Percentiles rank a stretch among this genome's conserved stretches.
Conservation (phyloP, 2,329 filamentous ascomycete species). For the Ilyonectria robusta region DNA sequence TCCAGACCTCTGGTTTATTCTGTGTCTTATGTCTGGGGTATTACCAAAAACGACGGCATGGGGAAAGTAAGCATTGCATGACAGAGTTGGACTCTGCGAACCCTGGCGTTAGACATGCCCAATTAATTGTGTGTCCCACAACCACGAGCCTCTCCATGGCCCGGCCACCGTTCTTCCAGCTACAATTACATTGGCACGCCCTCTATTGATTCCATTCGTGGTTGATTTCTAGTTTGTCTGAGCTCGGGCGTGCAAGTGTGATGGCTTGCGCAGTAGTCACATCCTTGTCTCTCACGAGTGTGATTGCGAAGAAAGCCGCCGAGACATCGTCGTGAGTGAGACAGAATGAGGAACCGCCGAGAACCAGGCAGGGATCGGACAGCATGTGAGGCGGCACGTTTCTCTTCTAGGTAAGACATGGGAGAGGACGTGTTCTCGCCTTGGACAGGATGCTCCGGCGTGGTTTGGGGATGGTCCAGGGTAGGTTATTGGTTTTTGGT, state of each 20-base stretch:
- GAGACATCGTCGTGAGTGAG: constrained; percentile 24
- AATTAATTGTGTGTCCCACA: constrained; percentile 6
- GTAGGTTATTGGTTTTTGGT: neutral
- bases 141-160: constrained; percentile 17
- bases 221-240: neutral
- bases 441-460: neutral
- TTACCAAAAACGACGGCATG: constrained; percentile 1
- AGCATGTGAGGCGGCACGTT: constrained; percentile 21
- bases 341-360: constrained; percentile 19
- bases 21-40: neutral
- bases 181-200: neutral
- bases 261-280: constrained; percentile 19
- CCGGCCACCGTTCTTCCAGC: neutral
- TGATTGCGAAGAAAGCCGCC: constrained; percentile 21
- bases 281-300: neutral
- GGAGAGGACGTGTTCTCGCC: neutral
- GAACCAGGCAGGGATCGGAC: constrained; percentile 36
- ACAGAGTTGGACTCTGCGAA: constrained; percentile 14
- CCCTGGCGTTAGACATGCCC: constrained; percentile 23
- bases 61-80: constrained; percentile 23
- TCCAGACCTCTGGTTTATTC: neutral
- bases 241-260: neutral
- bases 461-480: constrained; percentile 5
- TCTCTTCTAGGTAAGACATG: constrained; percentile 19
- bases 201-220: neutral